Evolutionary conservation across 2,329 filamentous ascomycete species (phyloP).

Genomic region (Aspergillus sp.): DNA sequence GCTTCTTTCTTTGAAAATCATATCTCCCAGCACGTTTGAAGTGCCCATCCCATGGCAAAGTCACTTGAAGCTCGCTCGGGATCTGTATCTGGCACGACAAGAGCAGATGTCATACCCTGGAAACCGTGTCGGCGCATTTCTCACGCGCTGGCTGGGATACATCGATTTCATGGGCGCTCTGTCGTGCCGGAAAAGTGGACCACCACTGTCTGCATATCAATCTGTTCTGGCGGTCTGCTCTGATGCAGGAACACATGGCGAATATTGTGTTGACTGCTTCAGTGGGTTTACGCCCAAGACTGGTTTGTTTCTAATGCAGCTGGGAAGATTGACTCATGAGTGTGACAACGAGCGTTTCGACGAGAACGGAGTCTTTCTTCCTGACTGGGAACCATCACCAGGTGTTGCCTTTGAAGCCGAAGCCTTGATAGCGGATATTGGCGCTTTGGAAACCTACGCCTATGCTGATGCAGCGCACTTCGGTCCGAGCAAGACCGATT

Average conservation of each 20-base stretch:
- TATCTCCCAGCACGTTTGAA: constrained; percentile 78
- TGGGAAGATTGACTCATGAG: constrained; percentile 69
- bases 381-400: constrained; percentile 61
- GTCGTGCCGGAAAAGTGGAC: constrained; percentile 59
- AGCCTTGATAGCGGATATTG: constrained; percentile 62
- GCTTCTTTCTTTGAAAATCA: constrained; percentile 80
- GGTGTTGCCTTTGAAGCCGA: constrained; percentile 60
- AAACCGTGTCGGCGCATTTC: constrained; percentile 68
- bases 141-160: constrained; percentile 82
- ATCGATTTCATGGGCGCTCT: constrained; percentile 77
- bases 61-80: constrained; percentile 73
- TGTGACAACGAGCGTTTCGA: constrained; percentile 69
- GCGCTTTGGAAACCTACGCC: constrained; percentile 52
- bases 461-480: constrained; percentile 46
- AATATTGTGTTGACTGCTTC: constrained; percentile 75
- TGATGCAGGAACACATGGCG: constrained; percentile 58
- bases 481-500: constrained; percentile 47
- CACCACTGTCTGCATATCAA: constrained; percentile 56
- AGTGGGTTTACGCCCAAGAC: constrained; percentile 76
- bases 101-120: constrained; percentile 56
- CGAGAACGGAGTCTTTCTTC: constrained; percentile 51
- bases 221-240: constrained; percentile 49
- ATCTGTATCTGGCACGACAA: constrained; percentile 70
- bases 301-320: constrained; percentile 68
- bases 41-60: constrained; percentile 79